phyloP scores from a whole-genome alignment of 352 stramenopile species.

The Globisporangium uncinulatum region DNA sequence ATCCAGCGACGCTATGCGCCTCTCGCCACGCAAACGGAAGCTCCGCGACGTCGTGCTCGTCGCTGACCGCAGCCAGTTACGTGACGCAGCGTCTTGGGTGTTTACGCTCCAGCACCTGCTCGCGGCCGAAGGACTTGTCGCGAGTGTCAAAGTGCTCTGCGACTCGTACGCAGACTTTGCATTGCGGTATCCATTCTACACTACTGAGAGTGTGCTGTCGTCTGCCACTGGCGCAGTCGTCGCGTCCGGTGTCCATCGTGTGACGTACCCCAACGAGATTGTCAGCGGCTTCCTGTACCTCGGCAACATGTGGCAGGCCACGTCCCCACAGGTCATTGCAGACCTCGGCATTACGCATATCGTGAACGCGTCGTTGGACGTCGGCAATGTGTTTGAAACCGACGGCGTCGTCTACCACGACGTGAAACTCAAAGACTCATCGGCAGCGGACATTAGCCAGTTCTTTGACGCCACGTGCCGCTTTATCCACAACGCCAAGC shows the following conservation, averaged over 20 bases:
- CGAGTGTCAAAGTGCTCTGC: constrained; percentile 35
- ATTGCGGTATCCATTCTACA: constrained; percentile 66
- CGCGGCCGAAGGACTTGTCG: constrained; percentile 34
- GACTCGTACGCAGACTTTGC: constrained; percentile 39
- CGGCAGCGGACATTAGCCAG: constrained; percentile 33
- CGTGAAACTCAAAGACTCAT: constrained; percentile 44
- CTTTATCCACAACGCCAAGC: constrained; percentile 37
- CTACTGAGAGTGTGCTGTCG: constrained; percentile 17
- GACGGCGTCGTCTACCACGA: constrained; percentile 52
- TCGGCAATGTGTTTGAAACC: constrained; percentile 50
- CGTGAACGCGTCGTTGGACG: constrained; percentile 52
- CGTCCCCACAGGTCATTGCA: constrained; percentile 38
- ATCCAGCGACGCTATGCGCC: constrained; percentile 7
- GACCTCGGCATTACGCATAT: constrained; percentile 70
- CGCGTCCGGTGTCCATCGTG: constrained; percentile 24
- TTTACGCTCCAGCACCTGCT: constrained; percentile 34
- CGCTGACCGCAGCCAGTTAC: constrained; percentile 23
- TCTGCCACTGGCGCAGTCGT: constrained; percentile 14
- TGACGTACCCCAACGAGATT: constrained; percentile 74
- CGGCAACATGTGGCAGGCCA: constrained; percentile 72
- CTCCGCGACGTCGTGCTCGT: constrained; percentile 55
- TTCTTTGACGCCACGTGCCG: constrained; percentile 40
- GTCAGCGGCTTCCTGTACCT: constrained; percentile 58
- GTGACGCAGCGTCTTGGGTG: constrained; percentile 29
- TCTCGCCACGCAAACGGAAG: constrained; percentile 27